A percentile compares a stretch with the other conserved stretches of the same genome.
Evolutionary conservation across 192 early-diverging fungal genomes (phyloP).

Genomic region (Coemansia aciculifera): DNA sequence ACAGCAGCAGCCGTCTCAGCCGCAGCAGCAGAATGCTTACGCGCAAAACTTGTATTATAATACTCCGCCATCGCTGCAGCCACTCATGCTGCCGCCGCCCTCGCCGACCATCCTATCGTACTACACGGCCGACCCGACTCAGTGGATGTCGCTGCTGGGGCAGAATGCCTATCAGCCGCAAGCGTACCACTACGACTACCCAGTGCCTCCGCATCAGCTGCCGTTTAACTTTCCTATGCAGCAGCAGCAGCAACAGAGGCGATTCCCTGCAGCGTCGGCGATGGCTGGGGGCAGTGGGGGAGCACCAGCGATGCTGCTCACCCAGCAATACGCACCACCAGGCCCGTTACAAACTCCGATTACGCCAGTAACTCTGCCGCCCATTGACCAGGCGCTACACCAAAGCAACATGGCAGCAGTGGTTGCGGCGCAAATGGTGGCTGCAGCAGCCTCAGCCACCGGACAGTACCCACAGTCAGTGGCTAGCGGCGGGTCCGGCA

Average conservation of each 20-base stretch:
- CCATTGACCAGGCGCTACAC: slow-evolving; percentile 35
- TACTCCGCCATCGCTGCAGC: slow-evolving; percentile 32
- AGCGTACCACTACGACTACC: slow-evolving; percentile 48
- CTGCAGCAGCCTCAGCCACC: slow-evolving; percentile 26
- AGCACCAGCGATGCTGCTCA: slow-evolving; percentile 34
- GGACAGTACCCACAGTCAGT: slow-evolving; percentile 28
- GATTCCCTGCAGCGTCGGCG: slow-evolving; percentile 20
- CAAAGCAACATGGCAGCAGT: slow-evolving; percentile 37
- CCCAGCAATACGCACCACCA: slow-evolving; percentile 41
- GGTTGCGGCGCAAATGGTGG: slow-evolving; percentile 31
- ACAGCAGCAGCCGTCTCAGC: slow-evolving; percentile 14
- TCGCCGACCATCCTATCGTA: slow-evolving; percentile 58
- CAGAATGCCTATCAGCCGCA: slow-evolving; percentile 44
- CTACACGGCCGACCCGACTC: slow-evolving; percentile 48
- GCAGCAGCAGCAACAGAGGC: slow-evolving; percentile 27
- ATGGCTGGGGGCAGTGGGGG: slow-evolving; percentile 20
- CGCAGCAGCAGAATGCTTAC: slow-evolving; percentile 17
- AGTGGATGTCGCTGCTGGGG: slow-evolving; percentile 48
- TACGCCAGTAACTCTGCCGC: slow-evolving; percentile 31
- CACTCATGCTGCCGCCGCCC: slow-evolving; percentile 54
- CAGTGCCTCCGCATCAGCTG: slow-evolving; percentile 29
- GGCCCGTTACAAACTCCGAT: slow-evolving; percentile 10
- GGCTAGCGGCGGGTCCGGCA: slow-evolving; percentile 6
- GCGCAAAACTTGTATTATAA: slow-evolving; percentile 27
- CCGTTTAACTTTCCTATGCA: slow-evolving; percentile 30